A percentile compares a stretch with the other conserved stretches of the same genome.
Conservation (phyloP, 2,329 filamentous ascomycete species). For the Cytospora piceae region DNA sequence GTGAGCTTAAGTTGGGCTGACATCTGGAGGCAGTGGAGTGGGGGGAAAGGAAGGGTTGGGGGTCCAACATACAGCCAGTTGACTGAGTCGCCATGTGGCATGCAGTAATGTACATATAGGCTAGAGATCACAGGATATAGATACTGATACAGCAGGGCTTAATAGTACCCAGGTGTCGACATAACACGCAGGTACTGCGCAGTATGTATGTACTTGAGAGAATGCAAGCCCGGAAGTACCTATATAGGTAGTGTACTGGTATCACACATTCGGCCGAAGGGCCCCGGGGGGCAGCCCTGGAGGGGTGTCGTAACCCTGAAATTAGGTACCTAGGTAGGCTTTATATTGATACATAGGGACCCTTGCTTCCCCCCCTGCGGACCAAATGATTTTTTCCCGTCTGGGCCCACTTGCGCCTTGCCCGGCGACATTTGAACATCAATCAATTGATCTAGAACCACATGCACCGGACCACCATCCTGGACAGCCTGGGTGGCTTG, state of each 20-base stretch:
- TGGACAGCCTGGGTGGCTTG: not conserved
- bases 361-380: conserved; percentile 5
- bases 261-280: too few species aligned
- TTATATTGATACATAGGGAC: not conserved
- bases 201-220: too few species aligned
- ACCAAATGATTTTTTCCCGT: conserved; percentile 29
- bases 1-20: not conserved
- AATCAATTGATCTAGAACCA: too few species aligned
- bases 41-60: not conserved
- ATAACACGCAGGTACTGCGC: too few species aligned
- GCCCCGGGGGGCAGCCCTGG: too few species aligned
- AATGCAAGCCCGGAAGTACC: too few species aligned
- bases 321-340: not conserved
- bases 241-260: too few species aligned
- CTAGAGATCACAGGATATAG: too few species aligned
- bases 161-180: too few species aligned
- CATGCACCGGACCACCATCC: not conserved
- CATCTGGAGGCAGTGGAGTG: not conserved
- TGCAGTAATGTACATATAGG: not conserved
- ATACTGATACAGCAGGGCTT: not conserved
- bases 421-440: conserved; percentile 4
- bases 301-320: not conserved
- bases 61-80: not conserved
- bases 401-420: conserved; percentile 3
- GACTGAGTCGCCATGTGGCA: too few species aligned